Evolutionary conservation across 352 stramenopile genomes (phyloP).

Genomic region (Phytophthora tubulina): DNA sequence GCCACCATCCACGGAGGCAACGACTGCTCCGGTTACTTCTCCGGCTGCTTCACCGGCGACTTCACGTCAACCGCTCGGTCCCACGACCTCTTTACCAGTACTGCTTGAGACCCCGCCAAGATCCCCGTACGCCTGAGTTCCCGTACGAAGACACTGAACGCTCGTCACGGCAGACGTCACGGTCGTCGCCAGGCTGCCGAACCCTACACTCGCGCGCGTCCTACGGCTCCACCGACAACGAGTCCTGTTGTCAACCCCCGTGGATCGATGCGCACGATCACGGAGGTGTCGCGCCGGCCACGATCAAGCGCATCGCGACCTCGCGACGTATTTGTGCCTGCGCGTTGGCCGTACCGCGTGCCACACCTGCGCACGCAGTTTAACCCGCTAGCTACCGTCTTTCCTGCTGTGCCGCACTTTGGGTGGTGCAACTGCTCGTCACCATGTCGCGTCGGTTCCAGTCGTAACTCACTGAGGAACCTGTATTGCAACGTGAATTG

Average conservation of each 20-base stretch:
- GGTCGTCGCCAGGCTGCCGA: background rate
- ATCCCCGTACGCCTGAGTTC: background rate
- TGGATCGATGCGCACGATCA: background rate
- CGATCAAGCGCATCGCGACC: background rate
- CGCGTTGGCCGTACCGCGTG: background rate
- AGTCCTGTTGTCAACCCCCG: background rate
- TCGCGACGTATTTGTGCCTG: background rate
- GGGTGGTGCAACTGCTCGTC: conserved; percentile 3
- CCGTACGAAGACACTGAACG: background rate
- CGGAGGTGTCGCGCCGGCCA: background rate
- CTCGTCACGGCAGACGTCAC: background rate
- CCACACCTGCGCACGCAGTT: conserved; percentile 5
- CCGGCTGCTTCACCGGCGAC: background rate
- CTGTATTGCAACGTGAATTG: conserved; percentile 19
- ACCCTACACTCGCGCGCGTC: background rate
- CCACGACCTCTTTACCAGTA: conserved; percentile 1
- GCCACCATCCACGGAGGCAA: background rate
- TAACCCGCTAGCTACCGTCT: background rate
- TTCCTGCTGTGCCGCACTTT: background rate
- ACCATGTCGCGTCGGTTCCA: background rate
- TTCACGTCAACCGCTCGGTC: background rate
- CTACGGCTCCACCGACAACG: background rate
- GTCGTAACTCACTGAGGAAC: background rate
- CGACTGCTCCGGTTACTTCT: background rate
- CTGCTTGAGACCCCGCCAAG: background rate